phyloP scores from a whole-genome alignment of 257 asterid species.

The Primulina tabacum region DNA sequence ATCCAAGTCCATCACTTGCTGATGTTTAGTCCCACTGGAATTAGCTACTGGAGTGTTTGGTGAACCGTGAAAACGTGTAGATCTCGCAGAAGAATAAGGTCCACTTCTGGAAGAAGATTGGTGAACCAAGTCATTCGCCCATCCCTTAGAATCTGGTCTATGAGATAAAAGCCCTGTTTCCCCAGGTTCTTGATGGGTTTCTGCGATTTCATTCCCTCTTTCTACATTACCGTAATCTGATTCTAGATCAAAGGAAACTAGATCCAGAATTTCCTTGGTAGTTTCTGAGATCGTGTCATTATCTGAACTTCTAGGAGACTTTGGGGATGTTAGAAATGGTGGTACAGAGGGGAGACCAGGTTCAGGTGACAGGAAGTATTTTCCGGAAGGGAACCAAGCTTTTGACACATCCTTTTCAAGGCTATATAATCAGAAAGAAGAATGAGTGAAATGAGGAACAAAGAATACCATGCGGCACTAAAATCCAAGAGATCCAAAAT shows the following conservation, averaged over 20 bases:
- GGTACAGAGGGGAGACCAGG: slow-evolving; percentile 17
- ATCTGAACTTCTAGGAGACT: slow-evolving; percentile 23
- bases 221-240: slow-evolving; percentile 31
- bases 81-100: slow-evolving; percentile 34
- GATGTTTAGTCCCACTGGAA: slow-evolving; percentile 31
- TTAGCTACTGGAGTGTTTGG: slow-evolving; percentile 45
- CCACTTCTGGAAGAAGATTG: slow-evolving; percentile 35
- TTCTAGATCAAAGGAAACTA: slow-evolving; percentile 36
- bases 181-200: slow-evolving; percentile 30
- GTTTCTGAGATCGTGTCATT: slow-evolving; percentile 30
- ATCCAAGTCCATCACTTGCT: slow-evolving; percentile 34
- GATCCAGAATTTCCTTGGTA: slow-evolving; percentile 35
- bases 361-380: slow-evolving; percentile 45
- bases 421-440: slow-evolving; percentile 29
- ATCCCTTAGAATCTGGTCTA: slow-evolving; percentile 28
- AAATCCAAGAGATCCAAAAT: not conserved
- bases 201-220: slow-evolving; percentile 31
- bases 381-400: slow-evolving; percentile 43
- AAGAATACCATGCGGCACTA: not conserved
- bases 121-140: slow-evolving; percentile 26
- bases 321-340: too few species aligned
- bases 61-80: slow-evolving; percentile 44
- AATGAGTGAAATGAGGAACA: not conserved
- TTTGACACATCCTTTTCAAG: slow-evolving; percentile 42
- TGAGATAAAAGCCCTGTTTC: slow-evolving; percentile 17